phyloP scores from a whole-genome alignment of 192 early-diverging fungal species.

The Dissophora ornata region DNA sequence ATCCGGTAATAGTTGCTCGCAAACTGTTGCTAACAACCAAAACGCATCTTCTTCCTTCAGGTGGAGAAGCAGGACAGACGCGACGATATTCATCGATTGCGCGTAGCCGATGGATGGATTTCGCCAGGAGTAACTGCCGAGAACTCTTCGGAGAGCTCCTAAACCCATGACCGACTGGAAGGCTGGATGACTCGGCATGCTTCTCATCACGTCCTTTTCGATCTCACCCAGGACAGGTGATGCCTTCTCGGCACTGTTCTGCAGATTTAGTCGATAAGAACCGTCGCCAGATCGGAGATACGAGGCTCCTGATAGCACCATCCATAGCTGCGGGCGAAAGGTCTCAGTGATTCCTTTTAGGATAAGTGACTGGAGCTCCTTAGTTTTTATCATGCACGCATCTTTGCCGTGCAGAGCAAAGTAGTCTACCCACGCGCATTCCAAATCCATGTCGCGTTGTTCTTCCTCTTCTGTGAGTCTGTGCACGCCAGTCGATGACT shows the following conservation, averaged over 20 bases:
- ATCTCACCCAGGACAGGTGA: slow-evolving; percentile 24
- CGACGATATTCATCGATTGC: slow-evolving; percentile 53
- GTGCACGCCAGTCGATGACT: not conserved
- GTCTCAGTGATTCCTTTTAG: slow-evolving; percentile 20
- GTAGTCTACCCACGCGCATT: slow-evolving; percentile 45
- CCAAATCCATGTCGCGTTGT: slow-evolving; percentile 25
- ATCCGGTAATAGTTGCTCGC: slow-evolving; percentile 44
- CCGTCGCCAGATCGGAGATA: slow-evolving; percentile 24
- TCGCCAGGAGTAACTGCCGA: slow-evolving; percentile 29
- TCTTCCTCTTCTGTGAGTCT: not conserved
- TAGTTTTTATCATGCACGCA: slow-evolving; percentile 45
- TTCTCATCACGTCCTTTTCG: slow-evolving; percentile 44
- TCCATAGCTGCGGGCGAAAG: slow-evolving; percentile 49
- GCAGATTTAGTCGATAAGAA: slow-evolving; percentile 27
- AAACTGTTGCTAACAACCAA: slow-evolving; percentile 39
- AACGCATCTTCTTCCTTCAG: slow-evolving; percentile 50
- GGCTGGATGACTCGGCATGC: slow-evolving; percentile 50
- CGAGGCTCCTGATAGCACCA: slow-evolving; percentile 37
- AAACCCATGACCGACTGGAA: slow-evolving; percentile 35
- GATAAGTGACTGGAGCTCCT: slow-evolving; percentile 12
- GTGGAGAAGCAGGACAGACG: slow-evolving; percentile 31
- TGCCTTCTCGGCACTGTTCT: not conserved
- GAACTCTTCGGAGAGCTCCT: slow-evolving; percentile 35
- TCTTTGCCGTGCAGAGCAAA: slow-evolving; percentile 42
- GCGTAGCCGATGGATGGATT: slow-evolving; percentile 48